These are phyloP conservation scores for Papilionanthe hybrid DNA, from an alignment of 116 monocot species.

Conservation along the genomic window DNA sequence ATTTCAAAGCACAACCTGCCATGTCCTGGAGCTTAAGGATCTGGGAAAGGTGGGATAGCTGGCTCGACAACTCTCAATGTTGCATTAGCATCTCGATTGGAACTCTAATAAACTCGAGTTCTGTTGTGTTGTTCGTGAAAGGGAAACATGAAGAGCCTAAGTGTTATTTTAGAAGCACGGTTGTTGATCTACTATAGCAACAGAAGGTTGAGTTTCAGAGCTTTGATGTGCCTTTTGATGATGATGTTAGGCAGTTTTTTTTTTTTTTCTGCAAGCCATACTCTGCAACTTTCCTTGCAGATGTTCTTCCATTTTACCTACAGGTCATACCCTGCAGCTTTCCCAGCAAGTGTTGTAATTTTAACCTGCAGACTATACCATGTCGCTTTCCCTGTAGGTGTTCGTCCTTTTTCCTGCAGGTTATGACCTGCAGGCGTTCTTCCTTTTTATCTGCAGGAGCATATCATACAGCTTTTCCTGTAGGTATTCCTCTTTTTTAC, in stretches of 20 bases:
- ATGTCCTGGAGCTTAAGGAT: neutral
- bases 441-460: too few relatives aligned
- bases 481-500: too few relatives aligned
- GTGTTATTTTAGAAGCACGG: slow-evolving; percentile 79
- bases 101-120: slow-evolving; percentile 50
- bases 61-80: slow-evolving; percentile 47
- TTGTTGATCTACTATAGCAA: slow-evolving; percentile 70
- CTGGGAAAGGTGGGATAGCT: slow-evolving; percentile 14
- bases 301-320: too few relatives aligned
- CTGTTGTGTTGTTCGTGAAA: slow-evolving; percentile 88
- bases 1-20: neutral
- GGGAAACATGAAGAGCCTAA: slow-evolving; percentile 80
- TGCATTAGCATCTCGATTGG: slow-evolving; percentile 44
- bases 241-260: slow-evolving; percentile 78
- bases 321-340: too few relatives aligned
- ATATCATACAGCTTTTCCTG: too few relatives aligned
- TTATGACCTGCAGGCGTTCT: too few relatives aligned
- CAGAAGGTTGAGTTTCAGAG: slow-evolving; percentile 70
- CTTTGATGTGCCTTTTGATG: slow-evolving; percentile 79
- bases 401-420: too few relatives aligned
- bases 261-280: too few relatives aligned
- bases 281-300: too few relatives aligned
- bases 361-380: too few relatives aligned
- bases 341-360: too few relatives aligned
- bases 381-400: too few relatives aligned